Evolutionary conservation across 2,329 filamentous ascomycete species (phyloP).

Genomic region (Nannizziopsis barbatae): DNA sequence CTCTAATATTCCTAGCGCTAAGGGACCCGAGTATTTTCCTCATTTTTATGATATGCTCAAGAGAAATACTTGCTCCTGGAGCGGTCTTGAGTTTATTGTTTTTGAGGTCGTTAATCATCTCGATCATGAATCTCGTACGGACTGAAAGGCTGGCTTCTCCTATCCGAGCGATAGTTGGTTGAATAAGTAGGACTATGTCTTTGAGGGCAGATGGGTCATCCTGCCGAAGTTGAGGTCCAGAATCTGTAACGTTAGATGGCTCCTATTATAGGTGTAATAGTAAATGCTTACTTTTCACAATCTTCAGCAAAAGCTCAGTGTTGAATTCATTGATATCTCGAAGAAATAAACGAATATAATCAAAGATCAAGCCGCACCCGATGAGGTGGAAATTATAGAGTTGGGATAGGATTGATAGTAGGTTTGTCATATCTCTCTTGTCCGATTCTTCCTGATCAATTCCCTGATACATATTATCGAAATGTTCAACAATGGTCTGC

Average conservation of each 20-base stretch:
- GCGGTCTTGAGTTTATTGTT: constrained; percentile 81
- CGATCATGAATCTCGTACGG: constrained; percentile 93
- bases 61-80: constrained; percentile 58
- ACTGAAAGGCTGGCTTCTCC: constrained; percentile 65
- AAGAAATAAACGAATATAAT: constrained; percentile 74
- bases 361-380: constrained; percentile 72
- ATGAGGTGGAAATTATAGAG: constrained; percentile 89
- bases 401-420: constrained; percentile 71
- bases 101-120: constrained; percentile 87
- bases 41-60: constrained; percentile 77
- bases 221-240: constrained; percentile 69
- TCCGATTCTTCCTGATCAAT: constrained; percentile 21
- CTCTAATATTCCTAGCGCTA: constrained; percentile 52
- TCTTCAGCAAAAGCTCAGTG: constrained; percentile 73
- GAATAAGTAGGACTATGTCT: constrained; percentile 72
- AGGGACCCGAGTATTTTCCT: constrained; percentile 75
- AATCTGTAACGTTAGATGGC: constrained; percentile 34
- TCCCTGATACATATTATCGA: constrained; percentile 53
- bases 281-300: constrained; percentile 53
- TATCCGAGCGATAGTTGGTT: constrained; percentile 55
- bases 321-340: constrained; percentile 67
- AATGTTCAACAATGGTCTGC: constrained; percentile 63
- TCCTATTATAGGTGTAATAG: not conserved
- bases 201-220: constrained; percentile 84
- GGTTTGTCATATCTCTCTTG: constrained; percentile 58